These are phyloP conservation scores for Russula dissimulans DNA, from an alignment of 768 basidiomycete species.

Conservation along the genomic window DNA sequence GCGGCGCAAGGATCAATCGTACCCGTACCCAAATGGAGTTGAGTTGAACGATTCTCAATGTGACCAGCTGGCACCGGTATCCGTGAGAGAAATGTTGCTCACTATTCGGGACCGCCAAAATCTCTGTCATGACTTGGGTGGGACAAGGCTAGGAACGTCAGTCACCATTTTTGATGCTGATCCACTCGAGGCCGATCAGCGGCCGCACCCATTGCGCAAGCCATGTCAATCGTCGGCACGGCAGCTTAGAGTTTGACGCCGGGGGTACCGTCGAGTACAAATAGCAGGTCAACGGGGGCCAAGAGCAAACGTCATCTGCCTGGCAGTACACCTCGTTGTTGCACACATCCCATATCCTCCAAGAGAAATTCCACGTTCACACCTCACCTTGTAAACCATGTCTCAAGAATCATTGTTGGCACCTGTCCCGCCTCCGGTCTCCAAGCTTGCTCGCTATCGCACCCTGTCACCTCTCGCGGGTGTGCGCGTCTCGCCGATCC, in stretches of 20 bases:
- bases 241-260: background rate
- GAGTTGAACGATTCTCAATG: too few relatives aligned
- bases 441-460: slow-evolving; percentile 26
- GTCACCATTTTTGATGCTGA: background rate
- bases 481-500: slow-evolving; percentile 31
- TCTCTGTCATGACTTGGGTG: too few relatives aligned
- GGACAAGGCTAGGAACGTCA: too few relatives aligned
- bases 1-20: too few relatives aligned
- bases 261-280: background rate
- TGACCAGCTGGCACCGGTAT: too few relatives aligned
- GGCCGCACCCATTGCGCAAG: background rate
- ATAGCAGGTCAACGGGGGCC: background rate
- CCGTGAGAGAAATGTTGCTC: too few relatives aligned
- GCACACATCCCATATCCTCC: too few relatives aligned
- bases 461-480: slow-evolving; percentile 29
- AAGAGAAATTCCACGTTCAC: too few relatives aligned
- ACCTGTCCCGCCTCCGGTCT: slow-evolving; percentile 17
- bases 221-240: background rate
- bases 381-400: background rate
- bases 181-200: background rate
- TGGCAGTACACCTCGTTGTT: background rate
- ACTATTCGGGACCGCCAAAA: too few relatives aligned
- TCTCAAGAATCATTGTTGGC: background rate
- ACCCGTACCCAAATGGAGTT: too few relatives aligned
- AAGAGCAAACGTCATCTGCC: background rate